Evolutionary conservation across 495 filamentous ascomycete genomes (phyloP).

Genomic region (Bryoglossum gracile): DNA sequence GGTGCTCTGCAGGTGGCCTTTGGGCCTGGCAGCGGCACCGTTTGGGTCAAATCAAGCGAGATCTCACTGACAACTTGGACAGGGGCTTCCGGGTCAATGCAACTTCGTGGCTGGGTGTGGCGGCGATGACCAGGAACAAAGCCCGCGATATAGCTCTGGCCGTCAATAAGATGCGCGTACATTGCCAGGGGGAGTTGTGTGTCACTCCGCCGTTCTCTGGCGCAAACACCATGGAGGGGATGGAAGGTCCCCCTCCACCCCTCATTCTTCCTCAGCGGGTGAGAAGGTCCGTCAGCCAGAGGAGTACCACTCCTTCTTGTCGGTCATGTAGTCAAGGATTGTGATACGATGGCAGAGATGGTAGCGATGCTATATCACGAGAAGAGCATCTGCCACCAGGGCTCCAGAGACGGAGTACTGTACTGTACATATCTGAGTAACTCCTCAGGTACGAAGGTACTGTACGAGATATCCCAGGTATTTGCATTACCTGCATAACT

Average conservation of each 20-base stretch:
- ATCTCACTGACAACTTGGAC: too few species aligned
- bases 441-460: too few species aligned
- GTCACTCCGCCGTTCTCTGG: too few species aligned
- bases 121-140: slow-evolving; percentile 3
- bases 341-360: too few species aligned
- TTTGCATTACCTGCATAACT: too few species aligned
- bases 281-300: slow-evolving; percentile 13
- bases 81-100: not conserved
- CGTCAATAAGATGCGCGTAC: slow-evolving; percentile 14
- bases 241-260: slow-evolving; percentile 2
- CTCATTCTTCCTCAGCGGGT: slow-evolving; percentile 15
- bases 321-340: not conserved
- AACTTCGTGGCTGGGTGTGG: slow-evolving; percentile 12
- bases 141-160: not conserved
- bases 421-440: too few species aligned
- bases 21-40: too few species aligned
- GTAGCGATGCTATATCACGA: too few species aligned
- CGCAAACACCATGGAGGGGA: not conserved
- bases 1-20: too few species aligned
- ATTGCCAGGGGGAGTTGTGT: not conserved
- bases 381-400: too few species aligned
- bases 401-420: too few species aligned
- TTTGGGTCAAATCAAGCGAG: not conserved
- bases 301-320: not conserved
- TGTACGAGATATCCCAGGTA: too few species aligned